Percentiles rank a stretch among this genome's conserved stretches.
Conservation (phyloP, 768 basidiomycete species). For the Podaxis sp. region DNA sequence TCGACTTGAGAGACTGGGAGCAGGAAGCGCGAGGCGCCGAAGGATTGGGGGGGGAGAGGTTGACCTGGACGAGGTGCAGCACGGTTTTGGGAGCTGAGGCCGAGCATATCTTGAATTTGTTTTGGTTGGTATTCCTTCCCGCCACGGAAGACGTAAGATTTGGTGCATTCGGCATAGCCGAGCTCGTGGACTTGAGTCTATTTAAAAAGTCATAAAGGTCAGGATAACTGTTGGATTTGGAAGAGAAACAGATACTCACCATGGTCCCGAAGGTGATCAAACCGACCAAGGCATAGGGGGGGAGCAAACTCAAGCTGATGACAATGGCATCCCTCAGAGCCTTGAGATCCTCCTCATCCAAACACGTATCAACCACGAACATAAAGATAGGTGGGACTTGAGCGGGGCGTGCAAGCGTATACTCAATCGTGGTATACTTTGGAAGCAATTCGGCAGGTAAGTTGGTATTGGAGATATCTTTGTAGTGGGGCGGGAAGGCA, state of each 20-base stretch:
- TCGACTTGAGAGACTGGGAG: slow-evolving; percentile 91
- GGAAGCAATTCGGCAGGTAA: slow-evolving; percentile 94
- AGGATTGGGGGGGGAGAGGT: slow-evolving; percentile 74
- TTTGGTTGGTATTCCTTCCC: slow-evolving; percentile 95
- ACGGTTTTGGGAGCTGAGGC: slow-evolving; percentile 73
- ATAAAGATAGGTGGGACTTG: slow-evolving; percentile 96
- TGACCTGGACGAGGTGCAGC: slow-evolving; percentile 88
- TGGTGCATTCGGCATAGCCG: slow-evolving; percentile 93
- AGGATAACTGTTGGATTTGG: background rate
- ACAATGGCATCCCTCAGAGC: slow-evolving; percentile 94
- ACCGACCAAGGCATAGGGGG: slow-evolving; percentile 93
- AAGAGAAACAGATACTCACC: slow-evolving; percentile 47
- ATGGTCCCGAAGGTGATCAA: slow-evolving; percentile 97
- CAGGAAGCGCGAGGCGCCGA: slow-evolving; percentile 88
- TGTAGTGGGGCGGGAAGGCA: slow-evolving; percentile 97
- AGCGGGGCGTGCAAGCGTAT: slow-evolving; percentile 90
- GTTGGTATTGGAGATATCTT: slow-evolving; percentile 96
- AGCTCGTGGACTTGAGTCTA: slow-evolving; percentile 99
- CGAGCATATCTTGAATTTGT: slow-evolving; percentile 98
- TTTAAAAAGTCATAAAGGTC: background rate
- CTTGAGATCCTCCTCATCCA: slow-evolving; percentile 94
- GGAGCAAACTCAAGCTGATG: slow-evolving; percentile 89
- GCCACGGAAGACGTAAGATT: slow-evolving; percentile 98
- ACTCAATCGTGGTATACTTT: slow-evolving; percentile 99
- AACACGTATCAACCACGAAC: slow-evolving; percentile 95